These are phyloP conservation scores for Salix brachista DNA, from an alignment of 345 rosid species.

Conservation along the genomic window DNA sequence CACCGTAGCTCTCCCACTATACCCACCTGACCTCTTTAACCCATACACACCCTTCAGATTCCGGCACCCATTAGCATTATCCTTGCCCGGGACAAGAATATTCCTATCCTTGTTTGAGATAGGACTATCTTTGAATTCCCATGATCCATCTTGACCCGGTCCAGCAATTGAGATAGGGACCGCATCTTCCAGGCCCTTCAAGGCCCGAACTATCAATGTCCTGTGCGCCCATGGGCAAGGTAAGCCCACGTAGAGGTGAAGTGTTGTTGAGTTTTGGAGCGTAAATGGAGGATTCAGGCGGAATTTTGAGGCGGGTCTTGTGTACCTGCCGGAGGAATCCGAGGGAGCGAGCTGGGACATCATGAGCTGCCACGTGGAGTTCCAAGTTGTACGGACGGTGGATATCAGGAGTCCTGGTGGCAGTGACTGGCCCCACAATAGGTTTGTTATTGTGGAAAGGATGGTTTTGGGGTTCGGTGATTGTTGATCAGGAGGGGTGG, in stretches of 20 bases:
- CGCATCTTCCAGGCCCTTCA: conserved; percentile 70
- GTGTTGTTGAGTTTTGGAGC: conserved; percentile 26
- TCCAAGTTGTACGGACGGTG: conserved; percentile 71
- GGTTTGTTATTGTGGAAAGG: conserved; percentile 48
- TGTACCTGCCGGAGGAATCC: conserved; percentile 70
- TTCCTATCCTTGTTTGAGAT: conserved; percentile 17
- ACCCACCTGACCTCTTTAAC: conserved; percentile 49
- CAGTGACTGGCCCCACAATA: conserved; percentile 86
- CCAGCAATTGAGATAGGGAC: conserved; percentile 65
- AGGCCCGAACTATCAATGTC: conserved; percentile 68
- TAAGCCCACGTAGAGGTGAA: conserved; percentile 85
- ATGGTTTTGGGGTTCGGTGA: conserved; percentile 19
- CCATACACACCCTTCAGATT: conserved; percentile 69
- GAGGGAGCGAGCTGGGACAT: conserved; percentile 94
- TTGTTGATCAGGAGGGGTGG: neutral
- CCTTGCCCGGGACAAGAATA: conserved; percentile 52
- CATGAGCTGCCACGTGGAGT: conserved; percentile 76
- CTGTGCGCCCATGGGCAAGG: conserved; percentile 99
- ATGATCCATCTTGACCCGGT: conserved; percentile 75
- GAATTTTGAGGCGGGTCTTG: conserved; percentile 70
- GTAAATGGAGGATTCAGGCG: conserved; percentile 40
- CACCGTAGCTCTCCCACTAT: conserved; percentile 68
- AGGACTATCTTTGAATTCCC: conserved; percentile 52
- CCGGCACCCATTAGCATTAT: conserved; percentile 51
- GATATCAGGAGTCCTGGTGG: conserved; percentile 87